Evolutionary conservation across 2,329 filamentous ascomycete genomes (phyloP), one percentile per base, ranked within the genome.

Genomic region (Emericellopsis cladophorae): DNA sequence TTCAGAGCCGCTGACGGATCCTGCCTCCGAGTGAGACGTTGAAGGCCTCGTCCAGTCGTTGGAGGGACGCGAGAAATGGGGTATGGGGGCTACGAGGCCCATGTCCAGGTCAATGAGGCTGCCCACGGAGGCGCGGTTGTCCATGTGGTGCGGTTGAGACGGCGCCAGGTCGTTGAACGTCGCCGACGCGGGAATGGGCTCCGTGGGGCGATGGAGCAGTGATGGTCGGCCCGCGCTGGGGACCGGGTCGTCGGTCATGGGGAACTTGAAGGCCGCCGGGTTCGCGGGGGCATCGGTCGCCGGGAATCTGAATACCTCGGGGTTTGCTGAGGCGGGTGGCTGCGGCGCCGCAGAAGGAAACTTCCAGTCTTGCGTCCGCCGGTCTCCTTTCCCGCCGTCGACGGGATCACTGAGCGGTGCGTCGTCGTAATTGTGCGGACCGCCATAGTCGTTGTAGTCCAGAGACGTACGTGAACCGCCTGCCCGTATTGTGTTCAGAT

Each of bases 401-500:
- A 70, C 7, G 18, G 32, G 32, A 10, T 35, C 32, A 32, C 37
- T 39, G 11, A 32, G 29, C n/a, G 37, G 37, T 7, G 24, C 24
- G 14, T 39, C 16, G 18, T 42, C 39, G 16, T 35, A 42, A 21
- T 15, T n/a, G 11, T 40, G 37, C 21, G 33, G 42, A 31, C 68
- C 63, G n/a, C 64, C 66, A 45, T 62, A 60, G 39, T 66, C 66
- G 39, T 66, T 66, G 41, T 71, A 70, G 36, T 76, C 70, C 44
- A 66, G 62, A 1, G 71, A 68, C 21, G 57, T 55, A 26, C 66
- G 62, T 8, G 65, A 61, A 15, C 66, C 63, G 7, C 58, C 64
- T n/a, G 68, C 65, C 45, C 61, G 69, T 46, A 81, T 74, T 5
- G 76, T 81, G 41, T 72, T 70, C 65, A 80, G 65, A 47, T 80